Conservation (phyloP, 805 yeast species). For the Myxozyma nipponensis region DNA sequence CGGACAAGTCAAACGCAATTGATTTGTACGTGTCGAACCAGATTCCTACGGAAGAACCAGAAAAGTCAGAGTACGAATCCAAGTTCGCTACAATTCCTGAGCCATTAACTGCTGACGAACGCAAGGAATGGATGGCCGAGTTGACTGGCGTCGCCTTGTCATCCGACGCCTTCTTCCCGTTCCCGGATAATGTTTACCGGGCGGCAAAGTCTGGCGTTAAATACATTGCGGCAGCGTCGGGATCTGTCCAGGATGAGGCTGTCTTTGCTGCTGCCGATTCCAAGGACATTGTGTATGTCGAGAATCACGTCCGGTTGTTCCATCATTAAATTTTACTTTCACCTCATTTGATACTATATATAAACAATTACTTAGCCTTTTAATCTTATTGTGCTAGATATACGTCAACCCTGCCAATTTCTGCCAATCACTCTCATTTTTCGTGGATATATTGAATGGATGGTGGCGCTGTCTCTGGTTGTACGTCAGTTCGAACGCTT, state of each 20-base stretch:
- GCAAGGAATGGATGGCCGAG: constrained; percentile 78
- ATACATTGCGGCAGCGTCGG: constrained; percentile 94
- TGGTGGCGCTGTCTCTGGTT: too few species aligned
- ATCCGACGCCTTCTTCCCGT: constrained; percentile 99
- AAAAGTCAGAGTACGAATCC: constrained; percentile 84
- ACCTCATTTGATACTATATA: background rate
- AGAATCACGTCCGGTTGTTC: constrained; percentile 96
- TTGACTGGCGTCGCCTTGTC: constrained; percentile 84
- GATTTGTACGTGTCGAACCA: constrained; percentile 89
- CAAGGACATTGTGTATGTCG: constrained; percentile 83
- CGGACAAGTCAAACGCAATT: constrained; percentile 97
- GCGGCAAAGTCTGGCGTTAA: constrained; percentile 96
- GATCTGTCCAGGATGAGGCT: constrained; percentile 96
- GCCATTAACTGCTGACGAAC: constrained; percentile 79
- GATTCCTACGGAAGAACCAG: constrained; percentile 88
- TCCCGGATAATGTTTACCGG: constrained; percentile 98
- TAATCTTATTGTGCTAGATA: too few species aligned
- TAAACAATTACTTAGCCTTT: too few species aligned
- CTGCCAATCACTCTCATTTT: too few species aligned
- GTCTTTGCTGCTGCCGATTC: constrained; percentile 95
- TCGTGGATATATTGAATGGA: too few species aligned
- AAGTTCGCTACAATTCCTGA: constrained; percentile 80
- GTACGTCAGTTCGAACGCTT: too few species aligned
- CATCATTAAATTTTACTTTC: constrained; percentile 64
- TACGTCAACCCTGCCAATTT: too few species aligned